Conservation (phyloP, 2,329 filamentous ascomycete genomes). For the Fusarium sp. region DNA sequence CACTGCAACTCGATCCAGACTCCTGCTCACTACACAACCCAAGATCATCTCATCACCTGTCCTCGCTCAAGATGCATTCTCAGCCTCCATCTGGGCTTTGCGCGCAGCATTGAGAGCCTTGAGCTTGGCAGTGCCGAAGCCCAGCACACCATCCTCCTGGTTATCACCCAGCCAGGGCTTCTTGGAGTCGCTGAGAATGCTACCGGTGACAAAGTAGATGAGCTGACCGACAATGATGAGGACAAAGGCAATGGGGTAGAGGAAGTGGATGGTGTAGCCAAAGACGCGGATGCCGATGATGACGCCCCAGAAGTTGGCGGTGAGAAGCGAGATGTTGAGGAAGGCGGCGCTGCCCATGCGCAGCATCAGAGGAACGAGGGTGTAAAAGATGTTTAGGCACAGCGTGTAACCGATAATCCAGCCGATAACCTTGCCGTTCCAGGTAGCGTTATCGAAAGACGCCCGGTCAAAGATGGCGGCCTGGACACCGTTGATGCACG, state of each 20-base stretch:
- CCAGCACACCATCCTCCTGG: conserved; percentile 82
- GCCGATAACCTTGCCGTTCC: conserved; percentile 75
- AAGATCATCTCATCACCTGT: too few relatives aligned
- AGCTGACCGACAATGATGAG: conserved; percentile 87
- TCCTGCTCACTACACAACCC: neutral
- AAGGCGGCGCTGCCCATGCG: conserved; percentile 92
- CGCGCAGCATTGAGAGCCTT: conserved; percentile 70
- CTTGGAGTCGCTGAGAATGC: conserved; percentile 82
- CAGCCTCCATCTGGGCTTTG: conserved; percentile 49
- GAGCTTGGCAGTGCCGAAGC: conserved; percentile 85
- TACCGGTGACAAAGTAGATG: conserved; percentile 86
- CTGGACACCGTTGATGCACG: conserved; percentile 90
- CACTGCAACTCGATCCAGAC: neutral
- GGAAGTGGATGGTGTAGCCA: conserved; percentile 78
- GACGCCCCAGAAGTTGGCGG: conserved; percentile 96
- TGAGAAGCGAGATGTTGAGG: conserved; percentile 94
- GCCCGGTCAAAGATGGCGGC: conserved; percentile 89
- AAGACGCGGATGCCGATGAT: conserved; percentile 92
- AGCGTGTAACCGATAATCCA: conserved; percentile 93
- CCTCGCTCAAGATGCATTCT: conserved; percentile 28
- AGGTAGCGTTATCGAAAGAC: conserved; percentile 71
- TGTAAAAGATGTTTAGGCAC: conserved; percentile 85
- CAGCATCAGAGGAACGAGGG: conserved; percentile 84
- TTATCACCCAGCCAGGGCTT: conserved; percentile 95
- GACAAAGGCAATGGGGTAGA: conserved; percentile 96